Conservation (phyloP, 2,329 filamentous ascomycete genomes). For the Aphanocladium album region DNA sequence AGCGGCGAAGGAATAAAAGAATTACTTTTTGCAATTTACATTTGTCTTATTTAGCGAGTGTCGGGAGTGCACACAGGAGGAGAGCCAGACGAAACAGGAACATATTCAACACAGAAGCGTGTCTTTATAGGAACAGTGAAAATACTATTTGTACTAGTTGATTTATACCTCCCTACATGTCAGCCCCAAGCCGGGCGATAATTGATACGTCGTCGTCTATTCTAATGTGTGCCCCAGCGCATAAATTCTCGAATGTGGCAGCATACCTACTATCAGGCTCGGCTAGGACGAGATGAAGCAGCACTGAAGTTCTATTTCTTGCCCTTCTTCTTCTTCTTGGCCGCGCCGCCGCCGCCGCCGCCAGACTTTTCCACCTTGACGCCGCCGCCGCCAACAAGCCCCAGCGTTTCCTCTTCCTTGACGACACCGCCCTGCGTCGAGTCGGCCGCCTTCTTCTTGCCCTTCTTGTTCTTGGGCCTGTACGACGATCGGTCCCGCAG, state of each 20-base stretch:
- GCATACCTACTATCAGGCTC: not conserved
- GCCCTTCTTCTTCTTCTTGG: constrained; percentile 49
- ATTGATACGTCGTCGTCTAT: not conserved
- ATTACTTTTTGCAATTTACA: constrained; percentile 9
- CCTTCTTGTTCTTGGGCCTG: constrained; percentile 85
- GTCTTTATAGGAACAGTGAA: constrained; percentile 5
- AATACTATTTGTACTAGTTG: constrained; percentile 5
- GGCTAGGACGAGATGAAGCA: not conserved
- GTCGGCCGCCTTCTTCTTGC: constrained; percentile 73
- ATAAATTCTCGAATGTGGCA: not conserved
- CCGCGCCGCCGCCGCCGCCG: constrained; percentile 30
- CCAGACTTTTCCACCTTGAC: constrained; percentile 59
- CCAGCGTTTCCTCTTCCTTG: constrained; percentile 64
- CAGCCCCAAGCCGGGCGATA: not conserved
- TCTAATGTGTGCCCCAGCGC: not conserved
- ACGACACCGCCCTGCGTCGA: constrained; percentile 82
- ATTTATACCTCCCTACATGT: not conserved
- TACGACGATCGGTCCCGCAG: constrained; percentile 85
- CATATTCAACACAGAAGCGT: constrained; percentile 6
- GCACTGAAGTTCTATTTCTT: constrained; percentile 41
- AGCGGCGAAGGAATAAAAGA: not conserved
- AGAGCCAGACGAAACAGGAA: not conserved
- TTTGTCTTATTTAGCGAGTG: constrained; percentile 10
- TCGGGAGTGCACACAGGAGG: not conserved
- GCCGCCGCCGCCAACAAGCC: constrained; percentile 58